Percentiles rank a stretch among this genome's conserved stretches.
Conservation (phyloP, 2,329 filamentous ascomycete genomes). For the Ceratocystis cubensis region DNA sequence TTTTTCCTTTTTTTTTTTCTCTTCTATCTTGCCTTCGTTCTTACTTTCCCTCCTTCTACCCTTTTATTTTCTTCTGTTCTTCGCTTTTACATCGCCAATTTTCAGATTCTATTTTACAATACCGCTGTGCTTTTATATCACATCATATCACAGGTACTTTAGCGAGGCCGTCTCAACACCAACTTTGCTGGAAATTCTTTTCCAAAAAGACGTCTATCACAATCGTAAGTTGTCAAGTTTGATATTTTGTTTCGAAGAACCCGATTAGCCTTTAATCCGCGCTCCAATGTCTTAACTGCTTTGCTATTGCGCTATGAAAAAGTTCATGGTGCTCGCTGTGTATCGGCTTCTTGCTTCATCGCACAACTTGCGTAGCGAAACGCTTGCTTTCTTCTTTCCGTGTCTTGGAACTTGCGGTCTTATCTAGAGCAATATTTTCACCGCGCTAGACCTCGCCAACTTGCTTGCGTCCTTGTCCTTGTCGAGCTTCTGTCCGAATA, state of each 20-base stretch:
- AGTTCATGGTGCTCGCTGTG: not conserved
- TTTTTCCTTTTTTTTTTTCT: not conserved
- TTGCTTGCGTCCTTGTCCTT: not conserved
- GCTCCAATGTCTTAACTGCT: not conserved
- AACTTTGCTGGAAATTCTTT: not conserved
- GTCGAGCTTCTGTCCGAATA: not conserved
- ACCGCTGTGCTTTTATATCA: no score
- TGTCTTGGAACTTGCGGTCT: not conserved
- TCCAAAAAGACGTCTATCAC: not conserved
- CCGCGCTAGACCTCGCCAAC: not conserved
- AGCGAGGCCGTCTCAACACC: not conserved
- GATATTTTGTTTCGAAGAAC: not conserved
- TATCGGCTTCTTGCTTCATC: slow-evolving; percentile 8
- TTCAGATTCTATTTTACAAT: no score
- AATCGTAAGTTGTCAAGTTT: slow-evolving; percentile 2
- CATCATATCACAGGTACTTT: not conserved
- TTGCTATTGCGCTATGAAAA: not conserved
- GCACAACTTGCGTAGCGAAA: not conserved
- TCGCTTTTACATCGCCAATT: not conserved
- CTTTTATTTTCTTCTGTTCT: not conserved
- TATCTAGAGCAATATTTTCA: not conserved
- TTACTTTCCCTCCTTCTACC: not conserved
- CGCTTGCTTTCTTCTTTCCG: not conserved
- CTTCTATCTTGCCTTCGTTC: not conserved
- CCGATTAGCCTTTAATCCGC: not conserved